Evolutionary conservation across 139 green algal species (phyloP).

Genomic region (Chlorella sp.): DNA sequence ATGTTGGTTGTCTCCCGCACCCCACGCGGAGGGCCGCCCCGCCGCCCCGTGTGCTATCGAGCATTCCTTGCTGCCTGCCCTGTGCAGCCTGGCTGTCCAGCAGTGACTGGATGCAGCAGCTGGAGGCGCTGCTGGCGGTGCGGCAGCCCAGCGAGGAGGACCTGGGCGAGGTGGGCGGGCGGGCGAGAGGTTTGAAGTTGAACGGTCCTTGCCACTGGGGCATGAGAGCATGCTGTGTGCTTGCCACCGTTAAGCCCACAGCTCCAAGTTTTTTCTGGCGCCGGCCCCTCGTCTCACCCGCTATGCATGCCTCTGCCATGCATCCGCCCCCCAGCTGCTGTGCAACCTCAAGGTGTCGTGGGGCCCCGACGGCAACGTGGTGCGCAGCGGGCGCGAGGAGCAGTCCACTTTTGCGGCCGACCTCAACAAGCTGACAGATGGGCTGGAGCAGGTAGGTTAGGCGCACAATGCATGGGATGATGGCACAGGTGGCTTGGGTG

Average conservation of each 20-base stretch:
- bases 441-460: background rate
- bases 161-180: background rate
- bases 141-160: slow-evolving; percentile 37
- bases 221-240: too few species aligned
- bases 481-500: background rate
- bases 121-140: slow-evolving; percentile 49
- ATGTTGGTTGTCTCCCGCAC: too few species aligned
- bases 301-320: background rate
- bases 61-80: background rate
- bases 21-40: too few species aligned
- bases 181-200: too few species aligned
- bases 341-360: slow-evolving; percentile 6
- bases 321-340: slow-evolving; percentile 7
- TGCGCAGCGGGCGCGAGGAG: background rate
- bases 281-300: background rate
- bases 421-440: background rate
- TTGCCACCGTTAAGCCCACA: too few species aligned
- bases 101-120: slow-evolving; percentile 32
- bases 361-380: background rate
- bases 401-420: background rate
- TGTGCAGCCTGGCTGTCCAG: slow-evolving; percentile 39
- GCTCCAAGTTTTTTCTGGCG: background rate
- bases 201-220: too few species aligned
- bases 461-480: background rate
- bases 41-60: too few species aligned